These are phyloP conservation scores for Neurospora tetraspora DNA, from an alignment of 495 filamentous ascomycete species.

Conservation along the genomic window DNA sequence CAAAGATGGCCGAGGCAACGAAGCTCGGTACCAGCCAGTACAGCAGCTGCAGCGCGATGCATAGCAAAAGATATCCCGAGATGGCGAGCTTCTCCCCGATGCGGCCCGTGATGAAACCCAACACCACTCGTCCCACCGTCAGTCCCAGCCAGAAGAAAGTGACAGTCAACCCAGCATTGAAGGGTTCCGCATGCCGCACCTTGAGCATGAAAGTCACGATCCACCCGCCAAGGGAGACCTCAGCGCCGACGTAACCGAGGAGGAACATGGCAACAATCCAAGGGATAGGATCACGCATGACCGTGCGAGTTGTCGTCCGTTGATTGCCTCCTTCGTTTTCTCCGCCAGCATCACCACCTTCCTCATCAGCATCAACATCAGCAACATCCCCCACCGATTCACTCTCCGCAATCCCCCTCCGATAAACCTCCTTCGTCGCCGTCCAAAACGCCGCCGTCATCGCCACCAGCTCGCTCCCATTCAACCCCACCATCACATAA, in stretches of 20 bases:
- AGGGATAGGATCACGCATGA: constrained; percentile 38
- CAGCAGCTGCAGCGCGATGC: constrained; percentile 60
- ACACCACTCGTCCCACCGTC: constrained; percentile 60
- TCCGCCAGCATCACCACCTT: constrained; percentile 19
- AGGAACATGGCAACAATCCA: constrained; percentile 74
- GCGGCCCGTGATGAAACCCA: constrained; percentile 57
- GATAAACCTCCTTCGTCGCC: constrained; percentile 52
- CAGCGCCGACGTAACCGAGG: constrained; percentile 72
- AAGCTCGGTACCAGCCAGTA: constrained; percentile 79
- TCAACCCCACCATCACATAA: constrained; percentile 52
- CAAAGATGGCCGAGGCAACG: constrained; percentile 60
- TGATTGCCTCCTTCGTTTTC: neutral
- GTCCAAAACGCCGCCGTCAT: constrained; percentile 55
- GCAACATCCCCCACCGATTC: neutral
- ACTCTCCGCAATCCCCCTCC: constrained; percentile 19
- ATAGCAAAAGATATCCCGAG: constrained; percentile 49
- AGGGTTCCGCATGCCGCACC: constrained; percentile 60
- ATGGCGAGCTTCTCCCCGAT: constrained; percentile 65
- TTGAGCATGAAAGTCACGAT: constrained; percentile 77
- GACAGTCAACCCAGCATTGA: constrained; percentile 65
- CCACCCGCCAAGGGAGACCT: constrained; percentile 82
- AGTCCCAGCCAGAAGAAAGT: constrained; percentile 81
- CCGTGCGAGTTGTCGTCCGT: constrained; percentile 26
- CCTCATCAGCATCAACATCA: neutral
- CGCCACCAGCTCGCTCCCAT: constrained; percentile 48